These are phyloP conservation scores for Microdochium bolleyi DNA, from an alignment of 2,329 filamentous ascomycete species.

Conservation along the genomic window DNA sequence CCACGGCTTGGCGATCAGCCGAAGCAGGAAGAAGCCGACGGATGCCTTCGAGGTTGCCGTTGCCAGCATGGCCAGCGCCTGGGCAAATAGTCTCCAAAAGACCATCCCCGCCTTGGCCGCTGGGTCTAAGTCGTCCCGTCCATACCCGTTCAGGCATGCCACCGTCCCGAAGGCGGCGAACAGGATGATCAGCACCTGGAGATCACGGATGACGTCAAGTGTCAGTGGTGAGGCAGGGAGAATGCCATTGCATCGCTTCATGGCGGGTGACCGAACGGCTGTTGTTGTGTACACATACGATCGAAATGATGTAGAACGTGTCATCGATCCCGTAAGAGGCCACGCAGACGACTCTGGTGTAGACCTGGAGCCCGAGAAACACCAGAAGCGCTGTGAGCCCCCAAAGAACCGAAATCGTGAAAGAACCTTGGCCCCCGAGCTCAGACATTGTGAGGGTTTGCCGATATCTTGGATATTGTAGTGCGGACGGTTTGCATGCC, in stretches of 20 bases:
- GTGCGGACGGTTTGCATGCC: too few relatives aligned
- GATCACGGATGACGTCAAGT: neutral
- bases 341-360: constrained; percentile 16
- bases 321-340: constrained; percentile 23
- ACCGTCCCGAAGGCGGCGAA: constrained; percentile 24
- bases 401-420: constrained; percentile 14
- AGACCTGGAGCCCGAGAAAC: constrained; percentile 13
- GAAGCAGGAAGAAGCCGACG: constrained; percentile 6
- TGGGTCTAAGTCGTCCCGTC: constrained; percentile 16
- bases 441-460: neutral
- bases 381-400: constrained; percentile 11
- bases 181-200: constrained; percentile 17
- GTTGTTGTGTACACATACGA: constrained; percentile 8
- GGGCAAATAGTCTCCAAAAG: constrained; percentile 16
- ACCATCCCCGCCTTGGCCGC: constrained; percentile 15
- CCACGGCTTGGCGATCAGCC: constrained; percentile 4
- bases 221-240: too few relatives aligned
- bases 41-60: constrained; percentile 7
- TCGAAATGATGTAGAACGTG: constrained; percentile 22
- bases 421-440: constrained; percentile 4
- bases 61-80: constrained; percentile 3
- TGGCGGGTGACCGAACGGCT: too few relatives aligned
- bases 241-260: too few relatives aligned
- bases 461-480: too few relatives aligned
- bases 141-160: constrained; percentile 23